A percentile compares a stretch with the other conserved stretches of the same genome.
Evolutionary conservation across 2,329 filamentous ascomycete genomes (phyloP).

Genomic region (Cercospora zeina): DNA sequence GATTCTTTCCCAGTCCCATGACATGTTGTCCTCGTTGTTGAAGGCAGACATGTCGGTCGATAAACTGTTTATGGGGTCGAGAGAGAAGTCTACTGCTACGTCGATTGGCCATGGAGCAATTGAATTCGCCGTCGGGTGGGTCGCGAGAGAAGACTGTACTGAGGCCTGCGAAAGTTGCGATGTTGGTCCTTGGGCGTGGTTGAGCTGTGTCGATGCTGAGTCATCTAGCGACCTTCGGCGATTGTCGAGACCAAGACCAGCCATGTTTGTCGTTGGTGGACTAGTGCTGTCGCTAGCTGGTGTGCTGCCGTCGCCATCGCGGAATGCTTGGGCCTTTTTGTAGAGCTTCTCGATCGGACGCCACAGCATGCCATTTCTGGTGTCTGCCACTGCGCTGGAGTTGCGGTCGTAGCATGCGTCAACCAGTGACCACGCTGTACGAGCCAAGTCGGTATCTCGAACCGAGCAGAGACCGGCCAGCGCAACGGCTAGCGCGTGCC

Average conservation of each 20-base stretch:
- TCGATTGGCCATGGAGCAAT: constrained; percentile 1
- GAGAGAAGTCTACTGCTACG: background rate
- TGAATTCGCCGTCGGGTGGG: background rate
- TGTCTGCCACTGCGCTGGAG: constrained; percentile 53
- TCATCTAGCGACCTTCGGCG: background rate
- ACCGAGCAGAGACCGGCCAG: constrained; percentile 56
- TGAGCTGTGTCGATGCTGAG: background rate
- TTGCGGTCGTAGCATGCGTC: constrained; percentile 51
- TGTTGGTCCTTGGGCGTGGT: background rate
- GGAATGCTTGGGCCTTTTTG: constrained; percentile 47
- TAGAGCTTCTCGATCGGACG: constrained; percentile 56
- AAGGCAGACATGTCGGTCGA: background rate
- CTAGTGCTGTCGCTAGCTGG: background rate
- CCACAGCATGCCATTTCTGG: constrained; percentile 55
- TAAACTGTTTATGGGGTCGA: background rate
- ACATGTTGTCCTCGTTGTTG: constrained; percentile 20
- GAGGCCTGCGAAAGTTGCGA: background rate
- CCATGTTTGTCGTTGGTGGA: background rate
- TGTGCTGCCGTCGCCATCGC: constrained; percentile 23
- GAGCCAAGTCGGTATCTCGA: constrained; percentile 49
- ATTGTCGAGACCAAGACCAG: background rate
- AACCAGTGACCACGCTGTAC: constrained; percentile 54
- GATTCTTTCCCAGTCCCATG: constrained; percentile 34
- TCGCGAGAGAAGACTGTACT: background rate
- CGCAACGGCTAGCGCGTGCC: constrained; percentile 57